Base-by-base conservation (phyloP, 129 eudicot species). In the Chrysanthemum makinoi region DNA sequence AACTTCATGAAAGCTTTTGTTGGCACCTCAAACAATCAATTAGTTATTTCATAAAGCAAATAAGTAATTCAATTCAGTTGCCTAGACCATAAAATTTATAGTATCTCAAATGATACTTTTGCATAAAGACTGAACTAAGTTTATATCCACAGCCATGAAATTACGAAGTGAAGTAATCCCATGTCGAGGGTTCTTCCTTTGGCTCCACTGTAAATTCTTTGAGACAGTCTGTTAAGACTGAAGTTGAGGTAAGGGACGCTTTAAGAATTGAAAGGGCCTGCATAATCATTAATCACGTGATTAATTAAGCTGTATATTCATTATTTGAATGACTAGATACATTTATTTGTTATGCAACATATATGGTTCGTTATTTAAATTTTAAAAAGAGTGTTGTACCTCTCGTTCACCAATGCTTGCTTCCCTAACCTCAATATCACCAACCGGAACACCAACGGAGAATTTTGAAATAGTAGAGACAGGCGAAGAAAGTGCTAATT, bases 371-470 rank as follows among this genome's bases (percentile, higher is more conserved):
- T 0, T 28, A 28, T 28, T 28, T 3, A 28, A 28, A 28, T 28
- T 28, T 28, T 3, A 28, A 3, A 28, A 28, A 28, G 33, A 63
- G 30, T 3, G 33, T 3, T 28, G 33, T 79, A 83, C 87, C 81
- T 83, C 83, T 47, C 61, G 70, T 52, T 43, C 70, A 64, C 81
- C 82, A 19, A 83, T 64, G 66, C 28, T 72, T 54, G 67, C 70
- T 73, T 66, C 87, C 66, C 35, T 48, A 50, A 75, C 79, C 74
- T 79, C 77, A 50, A 83, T 57, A 72, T 83, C 87, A 56, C 77
- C n/a, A 10, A 66, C 16, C 13, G 80, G 71, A 61, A 75, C 49
- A 5, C 71, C 71, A 53, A 56, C 44, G 22, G 54, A 54, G 57
- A 83, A 75, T 30, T 59, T 55, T 17, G 75, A 63, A 73, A 83